phyloP scores from a whole-genome alignment of 176 grass and related monocot species.

The Hsuehochloa calcarea region DNA sequence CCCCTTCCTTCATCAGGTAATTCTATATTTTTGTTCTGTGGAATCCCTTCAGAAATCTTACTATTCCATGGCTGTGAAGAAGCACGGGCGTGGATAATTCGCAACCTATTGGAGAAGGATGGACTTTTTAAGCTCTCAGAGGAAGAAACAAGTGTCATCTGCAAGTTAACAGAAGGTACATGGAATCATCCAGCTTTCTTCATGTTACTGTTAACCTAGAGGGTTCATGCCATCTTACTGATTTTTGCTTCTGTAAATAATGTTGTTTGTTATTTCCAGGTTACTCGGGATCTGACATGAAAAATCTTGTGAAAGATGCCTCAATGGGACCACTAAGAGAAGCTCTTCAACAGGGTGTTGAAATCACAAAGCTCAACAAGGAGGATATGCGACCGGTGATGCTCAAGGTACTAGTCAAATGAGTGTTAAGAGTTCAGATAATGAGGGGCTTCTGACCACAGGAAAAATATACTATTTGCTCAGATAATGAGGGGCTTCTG shows the following conservation, averaged over 20 bases:
- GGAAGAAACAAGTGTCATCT: conserved; percentile 71
- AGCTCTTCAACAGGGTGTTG: conserved; percentile 63
- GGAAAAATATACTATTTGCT: not conserved
- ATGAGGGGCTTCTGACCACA: not conserved
- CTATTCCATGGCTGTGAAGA: conserved; percentile 52
- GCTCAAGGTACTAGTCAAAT: conserved; percentile 57
- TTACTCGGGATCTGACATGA: conserved; percentile 99
- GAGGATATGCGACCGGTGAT: conserved; percentile 80
- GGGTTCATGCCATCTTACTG: conserved; percentile 22
- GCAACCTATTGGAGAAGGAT: conserved; percentile 88
- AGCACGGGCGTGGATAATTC: conserved; percentile 81
- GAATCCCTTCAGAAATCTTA: conserved; percentile 26
- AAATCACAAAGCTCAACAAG: conserved; percentile 75
- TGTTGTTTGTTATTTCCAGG: conserved; percentile 50
- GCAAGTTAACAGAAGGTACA: conserved; percentile 88
- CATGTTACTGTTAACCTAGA: conserved; percentile 23
- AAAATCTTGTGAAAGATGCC: conserved; percentile 98
- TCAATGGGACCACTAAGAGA: conserved; percentile 95
- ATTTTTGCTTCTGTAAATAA: conserved; percentile 16
- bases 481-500: too few species aligned
- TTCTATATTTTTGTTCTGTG: conserved; percentile 15
- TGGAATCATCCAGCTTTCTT: conserved; percentile 12
- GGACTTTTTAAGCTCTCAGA: conserved; percentile 82
- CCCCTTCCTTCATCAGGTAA: conserved; percentile 94
- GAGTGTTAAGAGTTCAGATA: not conserved